Conservation (phyloP, 331 rosid genomes). For the Erythrophleum ivorense region DNA sequence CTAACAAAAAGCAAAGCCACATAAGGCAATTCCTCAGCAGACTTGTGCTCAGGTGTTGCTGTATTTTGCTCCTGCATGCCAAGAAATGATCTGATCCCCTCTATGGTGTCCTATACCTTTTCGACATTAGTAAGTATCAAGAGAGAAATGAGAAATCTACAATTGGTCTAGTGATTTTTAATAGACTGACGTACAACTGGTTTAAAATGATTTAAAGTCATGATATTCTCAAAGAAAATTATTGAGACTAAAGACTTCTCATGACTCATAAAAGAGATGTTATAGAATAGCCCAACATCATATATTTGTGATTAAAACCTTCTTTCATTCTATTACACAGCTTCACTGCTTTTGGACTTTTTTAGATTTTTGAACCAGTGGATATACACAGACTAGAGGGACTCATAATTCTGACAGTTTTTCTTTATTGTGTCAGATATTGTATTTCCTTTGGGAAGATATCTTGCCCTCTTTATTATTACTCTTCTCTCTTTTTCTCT, state of each 20-base stretch:
- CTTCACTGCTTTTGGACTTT: neutral
- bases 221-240: neutral
- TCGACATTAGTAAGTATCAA: neutral
- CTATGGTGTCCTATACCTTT: neutral
- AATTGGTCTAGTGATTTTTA: neutral
- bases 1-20: slow-evolving; percentile 1
- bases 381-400: neutral
- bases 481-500: neutral
- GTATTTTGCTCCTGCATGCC: neutral
- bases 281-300: neutral
- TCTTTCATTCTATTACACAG: neutral
- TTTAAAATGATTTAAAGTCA: neutral
- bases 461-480: neutral
- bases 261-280: neutral
- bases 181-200: neutral
- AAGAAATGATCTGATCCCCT: neutral
- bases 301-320: neutral
- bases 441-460: neutral
- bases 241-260: neutral
- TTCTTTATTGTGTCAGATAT: too few relatives aligned
- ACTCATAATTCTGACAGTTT: neutral
- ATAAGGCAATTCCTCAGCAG: neutral
- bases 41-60: neutral
- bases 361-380: neutral
- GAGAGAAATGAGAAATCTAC: neutral